Base-by-base conservation (phyloP, 2,329 filamentous ascomycete species). In the Scytalidium sp. region DNA sequence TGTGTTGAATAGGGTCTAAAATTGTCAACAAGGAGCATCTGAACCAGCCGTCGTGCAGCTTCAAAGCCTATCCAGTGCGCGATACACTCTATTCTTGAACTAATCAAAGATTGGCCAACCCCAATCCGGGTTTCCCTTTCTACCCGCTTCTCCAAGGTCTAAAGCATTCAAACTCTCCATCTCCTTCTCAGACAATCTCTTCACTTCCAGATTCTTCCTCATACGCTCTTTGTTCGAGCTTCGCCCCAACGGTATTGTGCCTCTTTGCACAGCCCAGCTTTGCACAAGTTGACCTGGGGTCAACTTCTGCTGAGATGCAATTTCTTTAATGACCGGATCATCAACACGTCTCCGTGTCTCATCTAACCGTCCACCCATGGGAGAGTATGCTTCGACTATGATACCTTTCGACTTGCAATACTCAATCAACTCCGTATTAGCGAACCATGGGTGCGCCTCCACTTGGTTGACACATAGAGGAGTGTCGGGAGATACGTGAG, bases 161-260 rank as follows among this genome's bases (percentile, higher is more conserved):
- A n/a, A n/a, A n/a, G n/a, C n/a, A n/a, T n/a, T n/a, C n/a, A n/a
- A n/a, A n/a, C n/a, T n/a, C 36, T 56, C 56, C 54, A 65, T 56
- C 50, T 64, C 55, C 27, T 59, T 50, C 5, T 19, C 40, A 9
- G 50, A 43, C 13, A 57, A 45, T 32, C 48, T 50, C 11, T 22
- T 22, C 39, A 56, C 46, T 3, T 50, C 25, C 53, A 50, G 49
- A 49, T 79, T 79, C 25, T 67, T 67, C 51, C 69, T 65, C 43
- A 81, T 79, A 21, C 78, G 68, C 15, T 69, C 68, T 2, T 75
- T 70, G 0, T 75, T 81, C 21, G 85, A 81, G 2, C 84, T 88
- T 70, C 89, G 89, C 62, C 86, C 78, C 36, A 90, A 74, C 21
- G 89, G 86, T 10, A 83, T 86, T 62, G 74, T 78, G 56, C 84